A percentile compares a stretch with the other conserved stretches of the same genome.
Evolutionary conservation across 148 eudicot species (phyloP).

Genomic region (Persicaria tinctoria): DNA sequence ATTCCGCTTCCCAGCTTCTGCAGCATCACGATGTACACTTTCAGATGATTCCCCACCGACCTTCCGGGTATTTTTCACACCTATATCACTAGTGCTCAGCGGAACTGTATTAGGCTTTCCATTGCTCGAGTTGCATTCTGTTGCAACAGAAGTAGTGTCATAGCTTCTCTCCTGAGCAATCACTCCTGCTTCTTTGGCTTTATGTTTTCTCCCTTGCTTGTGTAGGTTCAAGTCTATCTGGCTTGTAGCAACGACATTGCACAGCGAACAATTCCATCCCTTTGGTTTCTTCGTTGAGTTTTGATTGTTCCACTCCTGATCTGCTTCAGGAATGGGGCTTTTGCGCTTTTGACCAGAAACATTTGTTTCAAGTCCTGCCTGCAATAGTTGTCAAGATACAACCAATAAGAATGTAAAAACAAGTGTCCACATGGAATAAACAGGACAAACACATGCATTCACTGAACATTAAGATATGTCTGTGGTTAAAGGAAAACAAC

Average conservation of each 20-base stretch:
- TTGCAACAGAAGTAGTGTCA: background rate
- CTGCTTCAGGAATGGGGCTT: background rate
- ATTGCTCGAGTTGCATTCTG: background rate
- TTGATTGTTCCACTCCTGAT: background rate
- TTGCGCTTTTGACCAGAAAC: background rate
- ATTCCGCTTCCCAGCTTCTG: background rate
- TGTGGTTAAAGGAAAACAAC: no score
- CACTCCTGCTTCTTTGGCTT: background rate
- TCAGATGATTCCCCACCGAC: background rate
- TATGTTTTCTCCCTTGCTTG: background rate
- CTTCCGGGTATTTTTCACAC: background rate
- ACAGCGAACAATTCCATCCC: background rate
- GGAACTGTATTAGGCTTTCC: background rate
- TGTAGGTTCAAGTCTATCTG: background rate
- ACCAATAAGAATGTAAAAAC: no score
- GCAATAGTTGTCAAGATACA: background rate
- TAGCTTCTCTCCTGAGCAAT: background rate
- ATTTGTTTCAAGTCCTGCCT: background rate
- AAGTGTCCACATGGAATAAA: background rate
- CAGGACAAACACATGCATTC: no score
- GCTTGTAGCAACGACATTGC: background rate
- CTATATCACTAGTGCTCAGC: no score
- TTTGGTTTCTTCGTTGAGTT: background rate
- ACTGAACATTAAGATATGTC: no score
- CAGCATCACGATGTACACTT: background rate